Percentiles rank a stretch among this genome's conserved stretches.
These are phyloP conservation scores for Mycoemilia scoparia DNA, from an alignment of 192 early-diverging fungal genomes.

Conservation along the genomic window DNA sequence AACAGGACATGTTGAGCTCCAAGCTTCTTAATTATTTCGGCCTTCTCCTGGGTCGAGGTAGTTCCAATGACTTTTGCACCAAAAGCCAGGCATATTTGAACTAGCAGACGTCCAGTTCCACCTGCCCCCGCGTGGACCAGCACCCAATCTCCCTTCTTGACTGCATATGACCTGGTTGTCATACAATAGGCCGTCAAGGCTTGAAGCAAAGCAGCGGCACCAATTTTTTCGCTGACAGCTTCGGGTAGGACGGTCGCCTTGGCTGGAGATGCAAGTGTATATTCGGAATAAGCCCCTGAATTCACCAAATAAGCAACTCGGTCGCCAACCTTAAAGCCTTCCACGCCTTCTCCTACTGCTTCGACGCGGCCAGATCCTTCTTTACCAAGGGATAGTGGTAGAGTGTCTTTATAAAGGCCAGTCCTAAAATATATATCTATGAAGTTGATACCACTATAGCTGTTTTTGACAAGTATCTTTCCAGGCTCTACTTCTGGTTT, in stretches of 20 bases:
- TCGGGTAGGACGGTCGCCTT: constrained; percentile 27
- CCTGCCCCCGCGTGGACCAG: constrained; percentile 83
- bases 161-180: constrained; percentile 45
- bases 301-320: constrained; percentile 51
- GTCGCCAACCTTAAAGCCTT: constrained; percentile 52
- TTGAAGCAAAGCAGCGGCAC: constrained; percentile 53
- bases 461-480: constrained; percentile 57
- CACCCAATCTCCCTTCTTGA: constrained; percentile 55
- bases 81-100: constrained; percentile 49
- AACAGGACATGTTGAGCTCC: constrained; percentile 60
- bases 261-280: constrained; percentile 25
- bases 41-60: constrained; percentile 53
- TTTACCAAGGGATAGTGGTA: constrained; percentile 53
- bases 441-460: constrained; percentile 66
- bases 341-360: constrained; percentile 47
- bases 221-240: constrained; percentile 33
- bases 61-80: constrained; percentile 87
- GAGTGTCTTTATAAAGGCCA: constrained; percentile 47
- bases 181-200: constrained; percentile 67
- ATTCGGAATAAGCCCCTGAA: constrained; percentile 55
- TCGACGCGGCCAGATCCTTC: constrained; percentile 70
- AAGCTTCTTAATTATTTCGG: constrained; percentile 28
- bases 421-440: constrained; percentile 81
- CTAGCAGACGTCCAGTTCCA: constrained; percentile 63
- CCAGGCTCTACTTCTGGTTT: constrained; percentile 29